Evolutionary conservation across 2,329 filamentous ascomycete species (phyloP).

Genomic region (Ceratocystis cacaofunesta): DNA sequence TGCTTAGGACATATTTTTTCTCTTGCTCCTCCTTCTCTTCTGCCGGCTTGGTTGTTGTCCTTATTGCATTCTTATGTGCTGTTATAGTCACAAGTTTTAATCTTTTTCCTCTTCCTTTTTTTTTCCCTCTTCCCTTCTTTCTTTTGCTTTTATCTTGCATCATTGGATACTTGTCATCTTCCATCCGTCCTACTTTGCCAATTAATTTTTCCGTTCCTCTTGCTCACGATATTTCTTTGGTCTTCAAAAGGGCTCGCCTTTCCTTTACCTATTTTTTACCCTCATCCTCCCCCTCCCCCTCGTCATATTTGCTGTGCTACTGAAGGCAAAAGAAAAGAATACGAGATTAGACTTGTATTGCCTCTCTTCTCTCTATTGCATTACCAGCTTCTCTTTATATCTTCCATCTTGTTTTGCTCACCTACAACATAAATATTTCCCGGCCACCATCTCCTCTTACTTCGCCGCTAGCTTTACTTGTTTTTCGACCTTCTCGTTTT

Average conservation of each 20-base stretch:
- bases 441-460: background rate
- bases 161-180: conserved; percentile 2
- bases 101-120: background rate
- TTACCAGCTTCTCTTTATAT: background rate
- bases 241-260: background rate
- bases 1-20: background rate
- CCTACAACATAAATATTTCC: background rate
- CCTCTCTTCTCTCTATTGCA: background rate
- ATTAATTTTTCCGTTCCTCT: no score
- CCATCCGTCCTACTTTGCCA: background rate
- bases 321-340: background rate
- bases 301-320: background rate
- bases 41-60: background rate
- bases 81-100: background rate
- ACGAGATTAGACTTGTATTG: background rate
- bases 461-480: background rate
- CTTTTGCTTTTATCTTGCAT: background rate
- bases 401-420: background rate
- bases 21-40: background rate
- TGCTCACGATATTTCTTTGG: background rate
- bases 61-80: background rate
- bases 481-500: background rate
- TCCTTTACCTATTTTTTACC: background rate
- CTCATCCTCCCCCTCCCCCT: no score
- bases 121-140: background rate